Percentiles rank a stretch among this genome's conserved stretches.
These are phyloP conservation scores for Lachancea quebecensis DNA, from an alignment of 805 yeast genomes.

Conservation along the genomic window DNA sequence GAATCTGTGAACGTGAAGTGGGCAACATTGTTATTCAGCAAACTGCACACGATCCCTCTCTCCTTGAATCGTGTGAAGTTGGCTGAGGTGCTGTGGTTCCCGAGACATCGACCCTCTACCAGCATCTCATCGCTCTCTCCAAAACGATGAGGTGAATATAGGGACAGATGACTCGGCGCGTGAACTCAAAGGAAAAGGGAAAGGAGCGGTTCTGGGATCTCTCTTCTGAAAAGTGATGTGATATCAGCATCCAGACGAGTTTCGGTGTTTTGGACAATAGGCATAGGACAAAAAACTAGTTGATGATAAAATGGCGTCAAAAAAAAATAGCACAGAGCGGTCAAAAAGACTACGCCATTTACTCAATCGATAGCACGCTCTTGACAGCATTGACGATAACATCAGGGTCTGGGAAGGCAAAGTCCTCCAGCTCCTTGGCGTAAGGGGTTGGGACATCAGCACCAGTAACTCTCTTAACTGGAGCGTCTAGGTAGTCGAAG, in stretches of 20 bases:
- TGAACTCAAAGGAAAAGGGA: conserved; percentile 9
- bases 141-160: not conserved
- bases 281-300: too few relatives aligned
- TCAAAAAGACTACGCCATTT: conserved; percentile 1
- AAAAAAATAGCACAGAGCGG: too few relatives aligned
- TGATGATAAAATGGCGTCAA: too few relatives aligned
- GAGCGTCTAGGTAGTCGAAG: conserved; percentile 96
- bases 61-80: conserved; percentile 4
- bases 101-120: not conserved
- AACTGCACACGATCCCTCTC: conserved; percentile 6
- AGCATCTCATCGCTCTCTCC: conserved; percentile 5
- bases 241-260: too few relatives aligned
- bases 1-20: not conserved
- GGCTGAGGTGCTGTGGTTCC: conserved; percentile 4
- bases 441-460: conserved; percentile 99
- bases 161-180: conserved; percentile 1
- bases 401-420: conserved; percentile 97
- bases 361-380: conserved; percentile 66
- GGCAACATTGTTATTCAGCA: not conserved
- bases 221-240: not conserved
- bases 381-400: conserved; percentile 81
- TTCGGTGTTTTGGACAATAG: too few relatives aligned
- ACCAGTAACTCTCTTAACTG: conserved; percentile 97
- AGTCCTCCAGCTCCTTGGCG: conserved; percentile 91
- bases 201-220: conserved; percentile 2